These are phyloP conservation scores for Lathyrus tuberosus DNA, from an alignment of 306 rosid genomes.

Conservation along the genomic window DNA sequence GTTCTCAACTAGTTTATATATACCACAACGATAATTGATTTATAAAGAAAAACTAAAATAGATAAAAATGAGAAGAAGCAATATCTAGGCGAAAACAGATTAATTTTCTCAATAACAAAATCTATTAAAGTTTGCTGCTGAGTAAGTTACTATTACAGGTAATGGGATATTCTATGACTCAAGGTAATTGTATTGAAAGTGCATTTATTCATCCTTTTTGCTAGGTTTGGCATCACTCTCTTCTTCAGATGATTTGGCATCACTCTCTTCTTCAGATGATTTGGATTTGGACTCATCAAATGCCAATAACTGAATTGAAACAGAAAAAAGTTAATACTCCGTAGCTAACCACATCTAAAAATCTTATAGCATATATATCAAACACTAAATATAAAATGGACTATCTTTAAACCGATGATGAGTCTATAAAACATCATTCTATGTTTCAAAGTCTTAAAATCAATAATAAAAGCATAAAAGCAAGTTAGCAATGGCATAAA, in stretches of 20 bases:
- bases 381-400: background rate
- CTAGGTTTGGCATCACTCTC: slow-evolving; percentile 49
- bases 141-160: slow-evolving; percentile 53
- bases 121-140: slow-evolving; percentile 43
- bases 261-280: slow-evolving; percentile 56
- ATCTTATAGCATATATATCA: background rate
- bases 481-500: background rate
- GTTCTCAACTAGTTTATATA: background rate
- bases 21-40: background rate
- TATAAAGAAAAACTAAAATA: background rate
- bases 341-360: slow-evolving; percentile 10
- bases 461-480: background rate
- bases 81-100: slow-evolving; percentile 18
- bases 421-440: background rate
- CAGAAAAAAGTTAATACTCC: background rate
- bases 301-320: slow-evolving; percentile 62
- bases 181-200: slow-evolving; percentile 14
- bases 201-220: slow-evolving; percentile 66
- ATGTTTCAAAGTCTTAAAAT: background rate
- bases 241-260: slow-evolving; percentile 52
- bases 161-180: slow-evolving; percentile 33
- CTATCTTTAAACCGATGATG: background rate
- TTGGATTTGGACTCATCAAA: slow-evolving; percentile 60
- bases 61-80: background rate
- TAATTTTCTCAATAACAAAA: slow-evolving; percentile 46